Evolutionary conservation across 495 filamentous ascomycete genomes (phyloP).

Genomic region (Penicillium crystallinum): DNA sequence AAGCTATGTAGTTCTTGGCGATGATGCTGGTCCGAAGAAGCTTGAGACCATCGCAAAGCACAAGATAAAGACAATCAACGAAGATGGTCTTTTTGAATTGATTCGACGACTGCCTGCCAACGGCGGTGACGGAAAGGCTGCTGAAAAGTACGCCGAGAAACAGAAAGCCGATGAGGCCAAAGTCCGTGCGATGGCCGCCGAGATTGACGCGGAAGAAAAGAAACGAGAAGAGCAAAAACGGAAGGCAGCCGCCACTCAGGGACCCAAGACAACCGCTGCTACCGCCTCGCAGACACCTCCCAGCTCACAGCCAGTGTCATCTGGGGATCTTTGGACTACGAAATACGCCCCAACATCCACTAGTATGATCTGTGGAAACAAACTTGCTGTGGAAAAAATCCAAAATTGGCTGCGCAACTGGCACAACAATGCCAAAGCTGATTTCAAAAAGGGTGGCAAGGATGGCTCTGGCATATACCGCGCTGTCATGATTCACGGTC

Average conservation of each 20-base stretch:
- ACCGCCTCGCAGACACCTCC: slow-evolving; percentile 17
- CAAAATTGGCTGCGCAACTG: slow-evolving; percentile 83
- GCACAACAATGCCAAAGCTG: slow-evolving; percentile 62
- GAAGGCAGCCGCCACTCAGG: slow-evolving; percentile 35
- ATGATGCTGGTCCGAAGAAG: slow-evolving; percentile 90
- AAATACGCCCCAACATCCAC: slow-evolving; percentile 87
- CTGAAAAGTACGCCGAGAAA: slow-evolving; percentile 75
- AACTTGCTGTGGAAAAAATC: slow-evolving; percentile 80
- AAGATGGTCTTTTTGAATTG: slow-evolving; percentile 84
- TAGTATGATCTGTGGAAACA: slow-evolving; percentile 94
- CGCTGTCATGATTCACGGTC: slow-evolving; percentile 87
- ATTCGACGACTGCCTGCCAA: slow-evolving; percentile 78
- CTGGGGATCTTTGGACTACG: slow-evolving; percentile 79
- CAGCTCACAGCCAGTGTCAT: slow-evolving; percentile 23
- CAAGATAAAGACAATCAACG: slow-evolving; percentile 84
- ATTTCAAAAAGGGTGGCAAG: slow-evolving; percentile 72
- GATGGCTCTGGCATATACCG: slow-evolving; percentile 76
- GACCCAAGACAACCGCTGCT: slow-evolving; percentile 12
- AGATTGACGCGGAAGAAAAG: slow-evolving; percentile 66
- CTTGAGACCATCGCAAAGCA: slow-evolving; percentile 75
- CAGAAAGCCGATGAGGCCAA: slow-evolving; percentile 75
- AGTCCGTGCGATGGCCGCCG: slow-evolving; percentile 65
- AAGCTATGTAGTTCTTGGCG: slow-evolving; percentile 84
- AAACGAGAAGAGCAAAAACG: slow-evolving; percentile 37
- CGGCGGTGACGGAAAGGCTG: slow-evolving; percentile 83